phyloP scores from a whole-genome alignment of 2,329 filamentous ascomycete species.

The Colletotrichum neosansevieriae region DNA sequence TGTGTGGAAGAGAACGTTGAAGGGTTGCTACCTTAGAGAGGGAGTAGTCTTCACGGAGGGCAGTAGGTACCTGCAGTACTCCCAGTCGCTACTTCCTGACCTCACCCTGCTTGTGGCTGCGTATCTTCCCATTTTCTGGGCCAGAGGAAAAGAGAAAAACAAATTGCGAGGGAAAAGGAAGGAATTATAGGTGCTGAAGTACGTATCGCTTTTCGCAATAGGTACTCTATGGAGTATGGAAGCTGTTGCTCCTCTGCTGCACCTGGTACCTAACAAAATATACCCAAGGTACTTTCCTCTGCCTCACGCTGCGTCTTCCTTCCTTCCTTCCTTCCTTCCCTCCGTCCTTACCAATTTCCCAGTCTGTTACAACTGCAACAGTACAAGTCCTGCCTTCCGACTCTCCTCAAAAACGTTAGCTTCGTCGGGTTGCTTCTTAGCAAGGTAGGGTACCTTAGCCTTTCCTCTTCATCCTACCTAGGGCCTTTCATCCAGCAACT shows the following conservation, averaged over 20 bases:
- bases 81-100: no score
- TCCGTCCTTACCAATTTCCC: constrained; percentile 4
- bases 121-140: not conserved
- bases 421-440: constrained; percentile 20
- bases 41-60: no score
- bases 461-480: constrained; percentile 25
- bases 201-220: constrained; percentile 3
- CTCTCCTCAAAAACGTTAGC: constrained; percentile 25
- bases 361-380: not conserved
- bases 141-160: not conserved
- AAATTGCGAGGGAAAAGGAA: not conserved
- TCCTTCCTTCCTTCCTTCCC: constrained; percentile 1
- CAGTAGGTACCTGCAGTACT: no score
- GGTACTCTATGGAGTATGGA: no score
- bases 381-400: no score
- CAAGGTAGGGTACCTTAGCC: no score
- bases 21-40: not conserved
- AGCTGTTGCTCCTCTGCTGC: not conserved
- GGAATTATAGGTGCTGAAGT: not conserved
- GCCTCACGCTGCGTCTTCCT: not conserved
- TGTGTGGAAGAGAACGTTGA: not conserved
- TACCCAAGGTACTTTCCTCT: not conserved
- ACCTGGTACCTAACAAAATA: not conserved
- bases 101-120: not conserved
- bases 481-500: no score